phyloP scores from a whole-genome alignment of 139 green algal species.

The Chlamydomonas applanata region DNA sequence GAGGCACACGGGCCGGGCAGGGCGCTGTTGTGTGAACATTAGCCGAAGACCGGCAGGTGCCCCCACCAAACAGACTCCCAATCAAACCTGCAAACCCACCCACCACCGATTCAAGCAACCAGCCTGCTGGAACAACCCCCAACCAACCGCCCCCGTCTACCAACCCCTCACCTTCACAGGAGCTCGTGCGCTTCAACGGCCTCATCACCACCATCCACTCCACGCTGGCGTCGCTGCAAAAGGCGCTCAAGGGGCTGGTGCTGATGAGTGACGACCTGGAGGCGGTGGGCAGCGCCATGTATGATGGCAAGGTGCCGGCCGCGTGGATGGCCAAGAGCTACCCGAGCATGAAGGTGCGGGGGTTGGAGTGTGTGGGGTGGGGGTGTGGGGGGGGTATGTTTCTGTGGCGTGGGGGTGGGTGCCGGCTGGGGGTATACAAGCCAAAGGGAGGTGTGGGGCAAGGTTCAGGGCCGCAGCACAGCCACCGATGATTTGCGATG shows the following conservation, averaged over 20 bases:
- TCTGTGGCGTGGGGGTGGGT: no score
- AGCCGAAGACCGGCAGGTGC: conserved; percentile 43
- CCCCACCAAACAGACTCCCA: conserved; percentile 3
- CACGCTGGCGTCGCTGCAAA: conserved; percentile 42
- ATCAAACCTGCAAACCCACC: conserved; percentile 1
- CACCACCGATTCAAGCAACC: background rate
- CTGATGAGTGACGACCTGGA: conserved; percentile 74
- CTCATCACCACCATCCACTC: conserved; percentile 59
- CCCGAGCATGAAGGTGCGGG: conserved; percentile 57
- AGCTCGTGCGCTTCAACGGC: conserved; percentile 81
- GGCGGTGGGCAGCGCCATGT: conserved; percentile 45
- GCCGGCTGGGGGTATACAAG: no score
- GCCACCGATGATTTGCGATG: no score
- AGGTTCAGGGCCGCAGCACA: no score
- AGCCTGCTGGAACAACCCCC: no score
- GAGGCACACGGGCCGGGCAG: conserved; percentile 18
- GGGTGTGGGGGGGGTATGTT: no score
- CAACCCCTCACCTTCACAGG: conserved; percentile 12
- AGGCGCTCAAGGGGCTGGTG: conserved; percentile 52
- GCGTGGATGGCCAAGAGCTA: conserved; percentile 68
- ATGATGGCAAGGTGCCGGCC: conserved; percentile 57
- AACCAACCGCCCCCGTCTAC: no score
- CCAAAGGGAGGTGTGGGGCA: no score
- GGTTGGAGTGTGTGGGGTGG: no score
- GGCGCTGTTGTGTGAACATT: no score